Percentiles rank a stretch among this genome's conserved stretches.
Conservation (phyloP, 352 stramenopile species). For the Peronospora farinosa region DNA sequence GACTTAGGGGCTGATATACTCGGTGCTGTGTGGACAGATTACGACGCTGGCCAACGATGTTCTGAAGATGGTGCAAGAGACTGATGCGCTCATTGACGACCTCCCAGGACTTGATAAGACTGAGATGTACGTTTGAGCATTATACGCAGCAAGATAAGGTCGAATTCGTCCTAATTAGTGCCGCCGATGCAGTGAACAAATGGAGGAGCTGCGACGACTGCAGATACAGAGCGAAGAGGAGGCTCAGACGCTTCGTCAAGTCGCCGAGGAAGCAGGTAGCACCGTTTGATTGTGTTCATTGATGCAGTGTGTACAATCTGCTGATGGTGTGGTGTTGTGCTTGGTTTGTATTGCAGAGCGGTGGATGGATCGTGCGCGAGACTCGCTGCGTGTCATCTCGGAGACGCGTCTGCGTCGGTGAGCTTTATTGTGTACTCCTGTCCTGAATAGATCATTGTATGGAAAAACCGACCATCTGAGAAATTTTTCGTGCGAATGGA, state of each 20-base stretch:
- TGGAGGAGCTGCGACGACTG: slow-evolving; percentile 68
- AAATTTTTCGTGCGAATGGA: too few relatives aligned
- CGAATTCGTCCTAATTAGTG: slow-evolving; percentile 1
- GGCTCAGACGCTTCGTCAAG: slow-evolving; percentile 73
- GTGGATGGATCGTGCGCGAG: slow-evolving; percentile 76
- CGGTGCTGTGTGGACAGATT: slow-evolving; percentile 36
- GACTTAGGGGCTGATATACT: not conserved
- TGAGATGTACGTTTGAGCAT: slow-evolving; percentile 37
- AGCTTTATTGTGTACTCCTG: not conserved
- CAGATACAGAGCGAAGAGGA: slow-evolving; percentile 84
- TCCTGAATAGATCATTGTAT: too few relatives aligned
- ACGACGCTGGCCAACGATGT: slow-evolving; percentile 71
- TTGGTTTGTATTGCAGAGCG: slow-evolving; percentile 33
- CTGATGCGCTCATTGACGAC: slow-evolving; percentile 69
- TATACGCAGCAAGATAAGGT: not conserved
- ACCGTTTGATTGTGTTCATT: not conserved
- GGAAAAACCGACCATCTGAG: too few relatives aligned
- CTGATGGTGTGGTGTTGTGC: not conserved
- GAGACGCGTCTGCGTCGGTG: slow-evolving; percentile 63
- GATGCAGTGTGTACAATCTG: not conserved
- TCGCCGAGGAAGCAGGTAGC: slow-evolving; percentile 71
- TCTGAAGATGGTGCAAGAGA: slow-evolving; percentile 73
- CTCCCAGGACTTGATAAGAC: slow-evolving; percentile 78
- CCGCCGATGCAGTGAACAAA: slow-evolving; percentile 45
- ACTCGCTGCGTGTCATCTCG: slow-evolving; percentile 79